Base-by-base conservation (phyloP, 768 basidiomycete species). In the Suillus cothurnatus region DNA sequence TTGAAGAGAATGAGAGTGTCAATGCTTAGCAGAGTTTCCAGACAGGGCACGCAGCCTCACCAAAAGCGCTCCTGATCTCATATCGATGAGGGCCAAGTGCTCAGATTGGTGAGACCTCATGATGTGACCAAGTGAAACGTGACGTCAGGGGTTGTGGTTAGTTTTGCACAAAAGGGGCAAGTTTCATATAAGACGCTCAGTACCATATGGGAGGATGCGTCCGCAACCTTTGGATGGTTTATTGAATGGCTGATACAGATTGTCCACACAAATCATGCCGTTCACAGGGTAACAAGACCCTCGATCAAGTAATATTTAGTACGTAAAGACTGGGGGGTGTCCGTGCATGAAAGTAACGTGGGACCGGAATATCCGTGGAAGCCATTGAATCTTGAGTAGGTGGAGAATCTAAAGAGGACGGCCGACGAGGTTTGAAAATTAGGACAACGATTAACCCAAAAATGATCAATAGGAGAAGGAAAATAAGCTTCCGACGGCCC, bases 401-500 rank as follows among this genome's bases (percentile, higher is more conserved):
- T 59, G 74, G 79, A 66, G 74, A 67, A 15, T 66, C 52, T 19
- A 66, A 66, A 47, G 79, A 68, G 61, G 81, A 47, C 23, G 47
- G 62, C 70, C 84, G 81, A 75, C 88, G 89, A 52, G 96, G 95
- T 81, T 97, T 98, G 83, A 97, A 94, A 64, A 98, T 91, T 72
- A 99, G 85, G 58, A 95, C 86, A 67, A 98, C 71, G 71, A 97
- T 85, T 64, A 95, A 85, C 17, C 91, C 94, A 72, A 95, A 85
- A 71, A 99, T 96, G 73, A 97, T 85, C 43, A 99, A 85, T 56
- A 98, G 67, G 47, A 99, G 85, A 56, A 99, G 84, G 74, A 99
- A 91, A 64, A 99, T 99, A 77, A 95, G 94, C 75, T 92, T 90
- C 78, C 97, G 85, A 72, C 94, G 86, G 49, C 97, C 95, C 2